phyloP scores from a whole-genome alignment of 2,329 filamentous ascomycete genomes.

The Aspergillus sp. region DNA sequence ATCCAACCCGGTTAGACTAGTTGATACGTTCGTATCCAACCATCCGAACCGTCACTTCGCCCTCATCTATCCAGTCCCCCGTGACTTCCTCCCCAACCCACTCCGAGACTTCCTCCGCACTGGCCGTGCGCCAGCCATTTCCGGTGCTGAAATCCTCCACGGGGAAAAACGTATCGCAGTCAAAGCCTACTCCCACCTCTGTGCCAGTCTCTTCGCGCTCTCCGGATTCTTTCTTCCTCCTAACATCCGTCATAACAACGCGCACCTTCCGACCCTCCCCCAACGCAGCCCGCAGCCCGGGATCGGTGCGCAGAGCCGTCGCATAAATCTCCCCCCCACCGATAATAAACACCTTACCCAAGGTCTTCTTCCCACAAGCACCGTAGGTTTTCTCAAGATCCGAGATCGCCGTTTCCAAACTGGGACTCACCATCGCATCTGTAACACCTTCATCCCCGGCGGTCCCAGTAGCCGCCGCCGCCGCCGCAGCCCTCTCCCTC shows the following conservation, averaged over 20 bases:
- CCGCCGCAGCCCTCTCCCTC: slow-evolving; percentile 11
- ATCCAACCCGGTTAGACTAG: slow-evolving; percentile 5
- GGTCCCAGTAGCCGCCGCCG: not conserved
- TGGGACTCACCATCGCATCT: slow-evolving; percentile 46
- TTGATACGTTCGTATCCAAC: slow-evolving; percentile 33
- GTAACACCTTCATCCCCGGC: slow-evolving; percentile 15
- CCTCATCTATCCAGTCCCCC: slow-evolving; percentile 40
- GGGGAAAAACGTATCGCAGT: slow-evolving; percentile 44
- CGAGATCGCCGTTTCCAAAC: slow-evolving; percentile 51
- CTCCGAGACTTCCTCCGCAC: slow-evolving; percentile 25
- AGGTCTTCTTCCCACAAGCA: slow-evolving; percentile 9
- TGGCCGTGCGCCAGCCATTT: slow-evolving; percentile 27
- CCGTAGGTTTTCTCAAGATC: slow-evolving; percentile 24
- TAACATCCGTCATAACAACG: slow-evolving; percentile 36
- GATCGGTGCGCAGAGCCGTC: slow-evolving; percentile 49
- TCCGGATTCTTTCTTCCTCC: slow-evolving; percentile 13
- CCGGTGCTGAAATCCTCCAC: slow-evolving; percentile 25
- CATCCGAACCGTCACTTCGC: slow-evolving; percentile 43
- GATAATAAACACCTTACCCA: slow-evolving; percentile 70
- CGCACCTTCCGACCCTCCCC: slow-evolving; percentile 15
- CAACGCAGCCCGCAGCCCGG: slow-evolving; percentile 1
- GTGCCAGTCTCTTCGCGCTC: not conserved
- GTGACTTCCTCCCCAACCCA: slow-evolving; percentile 38
- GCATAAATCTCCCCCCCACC: slow-evolving; percentile 82
- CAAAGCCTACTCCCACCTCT: slow-evolving; percentile 20